Conservation (phyloP, 345 rosid genomes). For the Barbarea vulgaris region DNA sequence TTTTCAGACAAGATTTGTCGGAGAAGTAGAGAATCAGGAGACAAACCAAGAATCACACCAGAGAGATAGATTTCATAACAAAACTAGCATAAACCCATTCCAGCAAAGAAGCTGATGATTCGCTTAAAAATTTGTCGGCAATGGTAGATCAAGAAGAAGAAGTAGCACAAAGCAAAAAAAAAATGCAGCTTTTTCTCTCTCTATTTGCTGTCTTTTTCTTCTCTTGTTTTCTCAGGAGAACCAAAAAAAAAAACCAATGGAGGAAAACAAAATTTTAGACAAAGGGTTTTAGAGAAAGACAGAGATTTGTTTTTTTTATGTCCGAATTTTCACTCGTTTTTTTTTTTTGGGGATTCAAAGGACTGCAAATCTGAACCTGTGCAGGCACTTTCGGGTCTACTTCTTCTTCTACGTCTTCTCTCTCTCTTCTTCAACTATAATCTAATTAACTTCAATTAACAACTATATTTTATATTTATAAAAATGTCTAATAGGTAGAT, state of each 20-base stretch:
- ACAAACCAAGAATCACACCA: conserved; percentile 39
- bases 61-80: conserved; percentile 12
- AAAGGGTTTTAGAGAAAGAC: conserved; percentile 46
- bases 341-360: neutral
- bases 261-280: conserved; percentile 24
- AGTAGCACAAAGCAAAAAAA: conserved; percentile 14
- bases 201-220: conserved; percentile 36
- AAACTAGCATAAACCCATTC: conserved; percentile 41
- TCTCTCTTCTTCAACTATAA: conserved; percentile 31
- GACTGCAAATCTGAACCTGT: conserved; percentile 48
- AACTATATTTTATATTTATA: conserved; percentile 1
- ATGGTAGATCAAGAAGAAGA: conserved; percentile 55
- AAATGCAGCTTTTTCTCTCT: conserved; percentile 31
- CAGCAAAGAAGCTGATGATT: conserved; percentile 20
- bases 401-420: conserved; percentile 41
- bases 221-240: conserved; percentile 36
- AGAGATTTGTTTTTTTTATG: conserved; percentile 33
- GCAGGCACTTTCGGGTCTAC: conserved; percentile 55
- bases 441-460: conserved; percentile 33
- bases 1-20: conserved; percentile 35
- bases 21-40: conserved; percentile 41
- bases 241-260: conserved; percentile 17
- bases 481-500: conserved; percentile 34
- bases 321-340: conserved; percentile 22
- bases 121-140: conserved; percentile 36